Conservation (phyloP, 352 stramenopile species). For the Phytophthora tentaculata region DNA sequence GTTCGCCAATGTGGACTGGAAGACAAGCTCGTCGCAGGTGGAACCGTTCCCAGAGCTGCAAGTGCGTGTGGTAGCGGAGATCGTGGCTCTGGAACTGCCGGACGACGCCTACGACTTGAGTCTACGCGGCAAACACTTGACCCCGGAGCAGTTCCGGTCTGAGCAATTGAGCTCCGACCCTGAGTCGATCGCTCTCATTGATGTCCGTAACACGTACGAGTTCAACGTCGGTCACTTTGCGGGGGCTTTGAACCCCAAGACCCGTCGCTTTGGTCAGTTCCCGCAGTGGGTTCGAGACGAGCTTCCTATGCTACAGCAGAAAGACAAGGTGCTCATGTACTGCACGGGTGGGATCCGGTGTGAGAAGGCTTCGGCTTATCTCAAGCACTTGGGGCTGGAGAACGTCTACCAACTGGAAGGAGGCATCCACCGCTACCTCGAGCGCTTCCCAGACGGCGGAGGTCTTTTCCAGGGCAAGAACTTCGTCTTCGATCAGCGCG, state of each 20-base stretch:
- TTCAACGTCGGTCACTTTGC: constrained; percentile 81
- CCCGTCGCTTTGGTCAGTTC: constrained; percentile 82
- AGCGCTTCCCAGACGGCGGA: constrained; percentile 73
- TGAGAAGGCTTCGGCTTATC: constrained; percentile 84
- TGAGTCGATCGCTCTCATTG: constrained; percentile 59
- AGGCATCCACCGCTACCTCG: constrained; percentile 87
- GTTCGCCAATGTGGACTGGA: constrained; percentile 80
- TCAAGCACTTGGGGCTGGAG: constrained; percentile 67
- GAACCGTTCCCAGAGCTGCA: constrained; percentile 72
- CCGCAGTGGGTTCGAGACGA: constrained; percentile 66
- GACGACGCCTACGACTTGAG: constrained; percentile 54
- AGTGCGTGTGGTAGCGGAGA: constrained; percentile 71
- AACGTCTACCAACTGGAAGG: constrained; percentile 84
- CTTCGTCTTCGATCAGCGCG: constrained; percentile 88
- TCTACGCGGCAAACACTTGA: constrained; percentile 60
- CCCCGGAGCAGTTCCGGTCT: constrained; percentile 67
- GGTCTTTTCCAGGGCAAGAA: constrained; percentile 84
- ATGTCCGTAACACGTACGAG: constrained; percentile 87
- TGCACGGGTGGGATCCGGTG: constrained; percentile 87
- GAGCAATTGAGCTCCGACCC: constrained; percentile 32
- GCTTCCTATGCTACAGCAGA: constrained; percentile 62
- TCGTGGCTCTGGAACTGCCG: constrained; percentile 80
- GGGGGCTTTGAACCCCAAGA: constrained; percentile 80
- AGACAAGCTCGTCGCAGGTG: constrained; percentile 60
- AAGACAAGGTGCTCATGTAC: constrained; percentile 88